phyloP scores from a whole-genome alignment of 176 grass and related monocot genomes.

The Pontederia paniculata region DNA sequence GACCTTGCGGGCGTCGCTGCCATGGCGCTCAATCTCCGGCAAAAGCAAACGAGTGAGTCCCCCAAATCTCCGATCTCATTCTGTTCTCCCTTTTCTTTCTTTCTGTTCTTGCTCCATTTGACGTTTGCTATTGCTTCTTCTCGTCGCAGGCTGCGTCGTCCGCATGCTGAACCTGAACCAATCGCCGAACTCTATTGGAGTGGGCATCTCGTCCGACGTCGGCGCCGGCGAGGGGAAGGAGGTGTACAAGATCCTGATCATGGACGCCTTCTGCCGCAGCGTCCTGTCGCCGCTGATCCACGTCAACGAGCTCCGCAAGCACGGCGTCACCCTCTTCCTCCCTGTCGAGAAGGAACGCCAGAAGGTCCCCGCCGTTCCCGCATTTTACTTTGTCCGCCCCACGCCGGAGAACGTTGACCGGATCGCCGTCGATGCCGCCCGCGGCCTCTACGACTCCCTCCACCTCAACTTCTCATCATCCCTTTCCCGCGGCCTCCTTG shows the following conservation, averaged over 20 bases:
- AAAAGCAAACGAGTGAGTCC: slow-evolving; percentile 54
- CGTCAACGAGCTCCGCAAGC: slow-evolving; percentile 60
- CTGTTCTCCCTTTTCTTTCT: background rate
- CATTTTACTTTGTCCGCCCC: slow-evolving; percentile 70
- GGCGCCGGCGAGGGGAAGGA: slow-evolving; percentile 33
- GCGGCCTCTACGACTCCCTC: slow-evolving; percentile 71
- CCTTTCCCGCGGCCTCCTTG: slow-evolving; percentile 60
- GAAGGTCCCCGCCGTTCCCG: slow-evolving; percentile 62
- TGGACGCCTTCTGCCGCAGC: slow-evolving; percentile 56
- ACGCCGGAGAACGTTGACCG: slow-evolving; percentile 64
- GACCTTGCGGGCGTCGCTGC: background rate
- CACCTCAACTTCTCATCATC: slow-evolving; percentile 91
- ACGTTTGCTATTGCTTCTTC: background rate
- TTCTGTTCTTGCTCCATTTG: background rate
- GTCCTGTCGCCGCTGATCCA: slow-evolving; percentile 72
- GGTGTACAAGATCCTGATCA: slow-evolving; percentile 94
- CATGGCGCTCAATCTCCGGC: slow-evolving; percentile 65
- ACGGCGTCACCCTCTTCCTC: slow-evolving; percentile 79
- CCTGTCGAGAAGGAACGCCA: slow-evolving; percentile 61
- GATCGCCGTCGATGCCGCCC: slow-evolving; percentile 56
- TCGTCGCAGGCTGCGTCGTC: slow-evolving; percentile 39
- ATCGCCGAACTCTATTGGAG: slow-evolving; percentile 4
- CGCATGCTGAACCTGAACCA: slow-evolving; percentile 37
- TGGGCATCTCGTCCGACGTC: slow-evolving; percentile 10
- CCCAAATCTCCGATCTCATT: background rate